Evolutionary conservation across 2,329 filamentous ascomycete genomes (phyloP).

Genomic region (Aspergillus glaucus): DNA sequence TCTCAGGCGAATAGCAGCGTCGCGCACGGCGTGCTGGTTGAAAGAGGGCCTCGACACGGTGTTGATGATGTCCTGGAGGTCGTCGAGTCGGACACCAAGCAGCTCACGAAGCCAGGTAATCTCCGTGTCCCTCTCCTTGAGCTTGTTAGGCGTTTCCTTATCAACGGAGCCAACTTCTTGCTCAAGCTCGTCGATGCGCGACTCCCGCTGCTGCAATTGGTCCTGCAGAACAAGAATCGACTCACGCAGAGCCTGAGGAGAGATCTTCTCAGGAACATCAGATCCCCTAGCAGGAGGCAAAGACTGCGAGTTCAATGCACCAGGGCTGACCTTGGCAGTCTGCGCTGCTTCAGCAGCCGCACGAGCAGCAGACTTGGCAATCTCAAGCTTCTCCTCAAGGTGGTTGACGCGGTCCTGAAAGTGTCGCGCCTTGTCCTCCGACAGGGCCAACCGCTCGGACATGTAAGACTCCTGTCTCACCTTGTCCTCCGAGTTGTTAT

Average conservation of each 20-base stretch:
- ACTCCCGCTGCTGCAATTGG: conserved; percentile 89
- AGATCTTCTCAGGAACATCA: conserved; percentile 74
- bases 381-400: conserved; percentile 83
- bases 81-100: conserved; percentile 80
- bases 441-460: conserved; percentile 72
- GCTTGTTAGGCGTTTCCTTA: conserved; percentile 70
- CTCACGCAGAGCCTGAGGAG: conserved; percentile 87
- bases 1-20: conserved; percentile 86
- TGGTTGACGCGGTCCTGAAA: conserved; percentile 78
- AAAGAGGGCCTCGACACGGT: conserved; percentile 69
- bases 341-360: conserved; percentile 74
- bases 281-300: conserved; percentile 38
- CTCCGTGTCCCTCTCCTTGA: conserved; percentile 88
- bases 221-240: conserved; percentile 95
- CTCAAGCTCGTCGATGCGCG: conserved; percentile 81
- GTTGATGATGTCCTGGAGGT: conserved; percentile 84
- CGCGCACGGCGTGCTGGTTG: conserved; percentile 72
- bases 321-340: conserved; percentile 44
- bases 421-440: conserved; percentile 76
- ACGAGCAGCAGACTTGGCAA: conserved; percentile 78
- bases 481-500: conserved; percentile 71
- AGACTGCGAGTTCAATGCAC: conserved; percentile 43
- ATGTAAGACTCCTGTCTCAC: conserved; percentile 73
- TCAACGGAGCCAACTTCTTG: conserved; percentile 62
- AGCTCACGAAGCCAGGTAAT: conserved; percentile 93